These are phyloP conservation scores for Fusarium zealandicum DNA, from an alignment of 2,329 filamentous ascomycete genomes.

Conservation along the genomic window DNA sequence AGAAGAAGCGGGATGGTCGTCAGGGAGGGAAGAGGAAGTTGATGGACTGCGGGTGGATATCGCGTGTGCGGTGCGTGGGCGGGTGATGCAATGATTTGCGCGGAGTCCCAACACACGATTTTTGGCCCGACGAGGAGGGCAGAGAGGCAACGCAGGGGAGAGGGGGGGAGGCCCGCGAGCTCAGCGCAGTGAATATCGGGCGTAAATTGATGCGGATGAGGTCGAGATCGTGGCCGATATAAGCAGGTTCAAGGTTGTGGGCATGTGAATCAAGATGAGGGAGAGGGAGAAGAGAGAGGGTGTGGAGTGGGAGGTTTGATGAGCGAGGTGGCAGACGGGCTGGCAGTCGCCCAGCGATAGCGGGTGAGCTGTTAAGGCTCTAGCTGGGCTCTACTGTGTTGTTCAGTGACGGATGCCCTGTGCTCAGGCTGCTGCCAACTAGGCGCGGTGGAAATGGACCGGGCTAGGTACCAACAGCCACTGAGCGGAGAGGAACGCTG, in stretches of 20 bases:
- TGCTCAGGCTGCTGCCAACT: conserved; percentile 12
- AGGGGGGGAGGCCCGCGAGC: conserved; percentile 8
- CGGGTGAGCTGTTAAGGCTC: conserved; percentile 18
- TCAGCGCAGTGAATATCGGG: conserved; percentile 28
- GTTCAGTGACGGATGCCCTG: conserved; percentile 21
- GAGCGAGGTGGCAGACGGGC: conserved; percentile 8
- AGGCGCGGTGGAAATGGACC: background rate
- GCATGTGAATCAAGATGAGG: conserved; percentile 42
- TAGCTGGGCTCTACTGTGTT: background rate
- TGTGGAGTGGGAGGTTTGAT: conserved; percentile 36
- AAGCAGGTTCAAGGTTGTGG: conserved; percentile 25
- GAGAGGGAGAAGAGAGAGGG: conserved; percentile 31
- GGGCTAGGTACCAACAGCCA: conserved; percentile 1
- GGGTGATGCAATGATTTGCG: conserved; percentile 47
- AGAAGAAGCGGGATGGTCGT: conserved; percentile 32
- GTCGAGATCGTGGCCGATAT: conserved; percentile 32
- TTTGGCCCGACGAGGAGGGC: conserved; percentile 34
- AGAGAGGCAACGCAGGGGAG: conserved; percentile 14
- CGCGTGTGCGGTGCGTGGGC: conserved; percentile 38
- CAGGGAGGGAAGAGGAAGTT: conserved; percentile 34
- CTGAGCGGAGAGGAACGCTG: conserved; percentile 2
- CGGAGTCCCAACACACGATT: conserved; percentile 43
- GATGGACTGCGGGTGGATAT: conserved; percentile 39
- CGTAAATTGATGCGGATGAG: conserved; percentile 22
- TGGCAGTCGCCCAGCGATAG: background rate